Evolutionary conservation across 148 eudicot genomes (phyloP), one percentile per base, ranked within the genome.

Genomic region (Chenopodium formosanum): DNA sequence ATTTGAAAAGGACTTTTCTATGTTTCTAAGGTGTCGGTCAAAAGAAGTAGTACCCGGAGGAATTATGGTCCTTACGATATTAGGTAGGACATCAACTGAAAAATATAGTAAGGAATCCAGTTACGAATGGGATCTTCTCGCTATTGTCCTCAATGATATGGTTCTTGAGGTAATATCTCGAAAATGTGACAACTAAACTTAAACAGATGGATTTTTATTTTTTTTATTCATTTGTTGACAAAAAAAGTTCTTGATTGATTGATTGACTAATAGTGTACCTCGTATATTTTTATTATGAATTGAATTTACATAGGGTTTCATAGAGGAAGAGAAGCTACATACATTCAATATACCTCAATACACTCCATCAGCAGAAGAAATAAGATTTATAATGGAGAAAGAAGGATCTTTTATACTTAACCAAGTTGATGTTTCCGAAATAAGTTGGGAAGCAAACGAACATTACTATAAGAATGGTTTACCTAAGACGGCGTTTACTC

Each of bases 331-430:
- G 65, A 82, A 89, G 75, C 23, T 90, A 11, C 79, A 87, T 65
- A 71, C 82, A 13, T 90, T 92, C 56, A 87, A 93, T 76, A 62
- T 89, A 56, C 97, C 93, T 2, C 70, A 81, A 12, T 91, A 90
- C 83, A 65, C 84, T 1, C 91, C 97, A 73, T 88, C 88, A 2
- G 81, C 89, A 1, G 4, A 64, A 10, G 97, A 93, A 80, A 82
- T 92, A 27, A 73, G 79, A 64, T 25, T 12, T 1, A 34, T 73
- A 60, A 88, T 88, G 1, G 82, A 82, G 46, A 81, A 79, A 2
- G 89, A 92, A 78, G 91, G 89, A 7, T 89, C 91, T 1, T 90
- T 92, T 52, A 5, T n/a, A 16, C 80, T 90, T 4, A 69, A 83
- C 32, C 52, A 74, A 46, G 79, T 86, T 1, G 82, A 90, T 44